A percentile compares a stretch with the other conserved stretches of the same genome.
These are phyloP conservation scores for Exserohilum turcica DNA, from an alignment of 2,329 filamentous ascomycete species.

Conservation along the genomic window DNA sequence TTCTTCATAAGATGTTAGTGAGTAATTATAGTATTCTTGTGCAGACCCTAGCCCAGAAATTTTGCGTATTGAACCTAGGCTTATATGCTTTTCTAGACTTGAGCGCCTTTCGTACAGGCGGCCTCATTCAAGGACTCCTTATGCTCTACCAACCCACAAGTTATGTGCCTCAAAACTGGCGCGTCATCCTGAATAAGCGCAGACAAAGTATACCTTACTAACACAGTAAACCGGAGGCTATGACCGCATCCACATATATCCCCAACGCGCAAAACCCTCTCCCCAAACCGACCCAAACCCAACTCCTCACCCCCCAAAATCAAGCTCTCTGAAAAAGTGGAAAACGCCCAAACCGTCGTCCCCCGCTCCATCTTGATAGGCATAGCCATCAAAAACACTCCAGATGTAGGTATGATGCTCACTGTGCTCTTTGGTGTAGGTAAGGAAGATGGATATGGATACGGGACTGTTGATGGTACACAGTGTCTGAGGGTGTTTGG, in stretches of 20 bases:
- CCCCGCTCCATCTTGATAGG: constrained; percentile 48
- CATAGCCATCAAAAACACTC: constrained; percentile 46
- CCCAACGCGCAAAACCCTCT: fast-evolving
- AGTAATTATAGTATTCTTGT: too few species aligned
- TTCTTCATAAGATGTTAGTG: too few species aligned
- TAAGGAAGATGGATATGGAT: too few species aligned
- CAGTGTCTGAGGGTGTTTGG: too few species aligned
- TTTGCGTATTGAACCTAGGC: too few species aligned
- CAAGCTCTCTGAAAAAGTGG: constrained; percentile 38
- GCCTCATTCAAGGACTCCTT: constrained; percentile 40
- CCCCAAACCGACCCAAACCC: too few species aligned
- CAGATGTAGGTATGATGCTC: constrained; percentile 44
- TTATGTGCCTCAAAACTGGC: constrained; percentile 53
- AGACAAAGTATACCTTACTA: neutral
- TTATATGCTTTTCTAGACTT: constrained; percentile 40
- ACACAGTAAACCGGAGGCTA: constrained; percentile 25
- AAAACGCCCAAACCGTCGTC: constrained; percentile 34
- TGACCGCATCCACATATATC: constrained; percentile 45
- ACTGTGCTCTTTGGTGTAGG: constrained; percentile 41
- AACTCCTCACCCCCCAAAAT: constrained; percentile 27
- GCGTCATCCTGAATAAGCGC: constrained; percentile 55
- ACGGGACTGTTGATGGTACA: too few species aligned
- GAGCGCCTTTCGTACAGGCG: constrained; percentile 32
- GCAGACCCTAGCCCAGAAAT: too few species aligned
- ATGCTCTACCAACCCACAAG: constrained; percentile 44